Base-by-base conservation (phyloP, 2,329 filamentous ascomycete genomes). In the Fulvia fulva region DNA sequence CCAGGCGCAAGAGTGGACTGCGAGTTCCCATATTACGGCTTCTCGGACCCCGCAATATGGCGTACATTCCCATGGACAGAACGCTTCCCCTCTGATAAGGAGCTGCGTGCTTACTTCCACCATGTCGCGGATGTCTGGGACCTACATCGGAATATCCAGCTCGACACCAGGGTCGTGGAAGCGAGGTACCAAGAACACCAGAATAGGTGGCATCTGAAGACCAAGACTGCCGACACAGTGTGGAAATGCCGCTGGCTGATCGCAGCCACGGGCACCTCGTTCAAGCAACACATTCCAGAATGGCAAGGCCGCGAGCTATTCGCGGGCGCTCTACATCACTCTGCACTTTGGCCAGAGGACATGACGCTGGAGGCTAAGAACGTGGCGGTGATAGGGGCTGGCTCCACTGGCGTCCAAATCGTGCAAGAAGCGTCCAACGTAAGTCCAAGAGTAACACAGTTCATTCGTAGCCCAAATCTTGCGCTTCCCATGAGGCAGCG, bases 401-500 rank as follows among this genome's bases (percentile, higher is more conserved):
- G 52, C 22, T 46, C 73, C 4, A 75, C 73, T 0, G 74, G 72
- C 6, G 69, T 76, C 7, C 74, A 77, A 43, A 62, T 67, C 6
- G 64, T 64, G 3, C 66, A 69, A 32, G 66, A 67, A 46, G 60
- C 63, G n/a, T 57, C 63, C 16, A 67, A 67, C 45, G 63, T 66
- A 22, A 63, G 63, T 16, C 52, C 41, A 1, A 73, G 68, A 1
- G 69, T 88, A 1, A 78, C 74, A 0, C 81, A 88, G 23, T 87
- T 87, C 70, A 84, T 87, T 65, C 79, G 86, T 12, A 88, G 85
- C 0, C 85, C 86, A 0, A 88, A 88, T 58, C 74, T 87, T 4
- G 83, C 82, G 0, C 65, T 88, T 1, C 84, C 85, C 0, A 86
- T 88, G 82, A 76, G 78, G 5, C 78, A 80, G 56, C 73, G 75